These are phyloP conservation scores for Kondoa subrosea DNA, from an alignment of 768 basidiomycete genomes.

Conservation along the genomic window DNA sequence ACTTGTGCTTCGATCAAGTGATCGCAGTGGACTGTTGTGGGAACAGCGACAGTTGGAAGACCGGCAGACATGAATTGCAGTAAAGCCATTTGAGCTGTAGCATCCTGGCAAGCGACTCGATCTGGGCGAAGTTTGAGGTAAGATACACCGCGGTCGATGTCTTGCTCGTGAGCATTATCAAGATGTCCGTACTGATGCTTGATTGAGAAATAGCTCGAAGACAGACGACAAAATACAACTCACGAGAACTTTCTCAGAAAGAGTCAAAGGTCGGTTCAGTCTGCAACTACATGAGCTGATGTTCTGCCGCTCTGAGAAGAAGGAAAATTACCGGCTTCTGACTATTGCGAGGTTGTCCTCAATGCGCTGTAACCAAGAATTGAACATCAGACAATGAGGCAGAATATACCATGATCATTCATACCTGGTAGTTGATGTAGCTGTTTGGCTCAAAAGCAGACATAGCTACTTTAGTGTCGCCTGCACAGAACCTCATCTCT, in stretches of 20 bases:
- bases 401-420: slow-evolving; percentile 41
- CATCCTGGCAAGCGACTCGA: slow-evolving; percentile 53
- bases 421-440: slow-evolving; percentile 45
- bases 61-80: slow-evolving; percentile 98
- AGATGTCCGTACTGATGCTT: slow-evolving; percentile 92
- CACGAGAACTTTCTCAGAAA: slow-evolving; percentile 85
- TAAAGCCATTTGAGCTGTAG: slow-evolving; percentile 42
- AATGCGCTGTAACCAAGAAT: slow-evolving; percentile 10
- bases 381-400: not conserved
- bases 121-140: slow-evolving; percentile 37
- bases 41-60: slow-evolving; percentile 59
- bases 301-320: slow-evolving; percentile 1
- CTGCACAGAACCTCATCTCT: not conserved
- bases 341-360: slow-evolving; percentile 49
- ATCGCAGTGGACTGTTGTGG: slow-evolving; percentile 72
- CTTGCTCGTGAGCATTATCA: slow-evolving; percentile 51
- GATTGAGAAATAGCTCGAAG: slow-evolving; percentile 44
- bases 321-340: slow-evolving; percentile 35
- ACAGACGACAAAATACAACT: not conserved
- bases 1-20: slow-evolving; percentile 88
- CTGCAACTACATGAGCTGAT: slow-evolving; percentile 25
- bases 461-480: slow-evolving; percentile 36
- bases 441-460: slow-evolving; percentile 32
- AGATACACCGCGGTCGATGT: slow-evolving; percentile 33
- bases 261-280: slow-evolving; percentile 60